Percentiles rank a stretch among this genome's conserved stretches.
Evolutionary conservation across 73 alveolate genomes (phyloP).

Genomic region (Paramecium biaurelia): DNA sequence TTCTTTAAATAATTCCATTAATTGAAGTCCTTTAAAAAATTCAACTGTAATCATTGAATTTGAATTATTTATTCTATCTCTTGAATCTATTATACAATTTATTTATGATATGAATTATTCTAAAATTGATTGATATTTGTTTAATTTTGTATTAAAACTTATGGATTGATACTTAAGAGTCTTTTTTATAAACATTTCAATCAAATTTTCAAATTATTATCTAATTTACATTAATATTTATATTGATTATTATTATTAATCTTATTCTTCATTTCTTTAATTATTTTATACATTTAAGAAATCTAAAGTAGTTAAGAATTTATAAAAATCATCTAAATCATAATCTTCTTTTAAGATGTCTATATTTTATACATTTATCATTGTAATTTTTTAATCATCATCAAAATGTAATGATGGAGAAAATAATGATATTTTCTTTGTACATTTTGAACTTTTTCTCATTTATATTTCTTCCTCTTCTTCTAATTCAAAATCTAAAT

Average conservation of each 20-base stretch:
- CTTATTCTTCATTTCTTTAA: not conserved
- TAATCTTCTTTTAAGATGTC: not conserved
- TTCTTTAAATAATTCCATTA: not conserved
- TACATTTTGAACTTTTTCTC: not conserved
- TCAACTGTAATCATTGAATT: not conserved
- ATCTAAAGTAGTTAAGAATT: not conserved
- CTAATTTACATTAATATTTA: not conserved
- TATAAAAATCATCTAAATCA: constrained; percentile 7
- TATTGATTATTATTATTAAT: not conserved
- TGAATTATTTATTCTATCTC: not conserved
- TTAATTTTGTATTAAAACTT: not conserved
- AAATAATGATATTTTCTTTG: not conserved
- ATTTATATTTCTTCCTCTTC: not conserved
- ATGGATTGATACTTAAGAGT: not conserved
- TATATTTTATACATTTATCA: not conserved
- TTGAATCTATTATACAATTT: not conserved
- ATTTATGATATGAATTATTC: not conserved
- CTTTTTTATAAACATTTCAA: not conserved
- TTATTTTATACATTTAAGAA: not conserved
- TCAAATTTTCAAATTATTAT: not conserved
- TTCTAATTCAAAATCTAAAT: not conserved
- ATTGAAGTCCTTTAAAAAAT: not conserved
- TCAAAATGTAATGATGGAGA: not conserved
- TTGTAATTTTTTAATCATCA: not conserved
- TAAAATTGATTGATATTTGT: not conserved